These are phyloP conservation scores for Populus nigra DNA, from an alignment of 345 rosid genomes.

Conservation along the genomic window DNA sequence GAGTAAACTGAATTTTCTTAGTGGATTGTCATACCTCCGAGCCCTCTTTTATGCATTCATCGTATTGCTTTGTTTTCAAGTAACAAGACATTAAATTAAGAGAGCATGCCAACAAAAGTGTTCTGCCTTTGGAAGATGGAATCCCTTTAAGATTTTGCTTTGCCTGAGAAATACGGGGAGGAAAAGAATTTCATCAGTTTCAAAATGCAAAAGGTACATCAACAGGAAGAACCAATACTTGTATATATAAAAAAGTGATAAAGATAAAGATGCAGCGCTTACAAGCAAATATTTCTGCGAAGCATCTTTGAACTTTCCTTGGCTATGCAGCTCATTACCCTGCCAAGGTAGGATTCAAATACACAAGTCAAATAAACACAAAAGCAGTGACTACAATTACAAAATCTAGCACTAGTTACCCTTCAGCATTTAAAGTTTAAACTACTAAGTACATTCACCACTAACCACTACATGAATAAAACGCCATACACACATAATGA, in stretches of 20 bases:
- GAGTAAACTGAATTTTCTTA: neutral
- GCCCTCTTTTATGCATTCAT: slow-evolving; percentile 79
- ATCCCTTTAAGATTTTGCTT: slow-evolving; percentile 72
- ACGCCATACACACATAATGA: neutral
- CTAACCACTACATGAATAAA: neutral
- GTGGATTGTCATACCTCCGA: slow-evolving; percentile 57
- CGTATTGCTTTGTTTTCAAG: slow-evolving; percentile 65
- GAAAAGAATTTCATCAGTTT: slow-evolving; percentile 7
- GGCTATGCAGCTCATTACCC: slow-evolving; percentile 90
- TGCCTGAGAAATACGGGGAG: slow-evolving; percentile 51
- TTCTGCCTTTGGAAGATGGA: slow-evolving; percentile 54
- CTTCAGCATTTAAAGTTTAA: neutral
- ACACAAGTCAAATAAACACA: neutral
- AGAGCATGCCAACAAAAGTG: slow-evolving; percentile 75
- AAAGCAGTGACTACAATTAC: neutral
- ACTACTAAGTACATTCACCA: neutral
- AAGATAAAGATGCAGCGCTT: slow-evolving; percentile 27
- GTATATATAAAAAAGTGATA: neutral
- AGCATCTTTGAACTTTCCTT: slow-evolving; percentile 69
- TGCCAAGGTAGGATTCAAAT: slow-evolving; percentile 26
- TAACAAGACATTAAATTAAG: slow-evolving; percentile 97
- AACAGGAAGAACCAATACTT: neutral
- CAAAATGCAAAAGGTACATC: neutral
- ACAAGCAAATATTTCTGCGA: slow-evolving; percentile 78
- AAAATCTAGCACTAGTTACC: neutral